Evolutionary conservation across 164 flowering plant genomes (phyloP).

Genomic region (Cinnamomum micranthum): DNA sequence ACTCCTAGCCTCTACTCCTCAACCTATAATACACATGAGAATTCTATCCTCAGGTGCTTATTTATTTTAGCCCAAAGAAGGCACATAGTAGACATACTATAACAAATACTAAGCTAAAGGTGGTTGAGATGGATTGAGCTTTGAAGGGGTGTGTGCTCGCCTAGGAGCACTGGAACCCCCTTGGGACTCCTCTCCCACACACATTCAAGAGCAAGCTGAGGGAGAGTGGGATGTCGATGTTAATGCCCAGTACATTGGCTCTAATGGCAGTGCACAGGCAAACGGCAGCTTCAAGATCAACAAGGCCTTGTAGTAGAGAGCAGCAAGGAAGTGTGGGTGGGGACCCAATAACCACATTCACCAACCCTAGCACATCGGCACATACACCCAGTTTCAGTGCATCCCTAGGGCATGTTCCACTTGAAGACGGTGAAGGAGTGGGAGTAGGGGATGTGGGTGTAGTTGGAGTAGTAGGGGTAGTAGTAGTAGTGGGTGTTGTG

Average conservation of each 20-base stretch:
- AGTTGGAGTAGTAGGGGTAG: too few relatives aligned
- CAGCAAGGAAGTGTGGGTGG: constrained; percentile 54
- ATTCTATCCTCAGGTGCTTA: background rate
- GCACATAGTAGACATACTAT: background rate
- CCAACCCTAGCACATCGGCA: too few relatives aligned
- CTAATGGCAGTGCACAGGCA: constrained; percentile 70
- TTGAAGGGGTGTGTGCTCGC: background rate
- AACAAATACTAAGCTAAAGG: background rate
- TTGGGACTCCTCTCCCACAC: constrained; percentile 43
- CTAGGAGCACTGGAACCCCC: constrained; percentile 37
- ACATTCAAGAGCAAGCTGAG: constrained; percentile 61
- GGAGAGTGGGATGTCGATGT: constrained; percentile 45
- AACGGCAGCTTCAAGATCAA: constrained; percentile 57
- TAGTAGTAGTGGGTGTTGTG: too few relatives aligned
- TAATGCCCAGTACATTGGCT: constrained; percentile 52
- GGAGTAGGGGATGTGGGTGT: too few relatives aligned
- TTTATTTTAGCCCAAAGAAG: too few relatives aligned
- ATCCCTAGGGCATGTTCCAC: too few relatives aligned
- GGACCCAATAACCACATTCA: too few relatives aligned
- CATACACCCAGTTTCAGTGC: too few relatives aligned
- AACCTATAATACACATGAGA: background rate
- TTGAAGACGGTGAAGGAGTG: too few relatives aligned
- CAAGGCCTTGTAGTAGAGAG: constrained; percentile 52
- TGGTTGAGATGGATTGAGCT: background rate
- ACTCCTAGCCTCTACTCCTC: background rate